phyloP scores from a whole-genome alignment of 1,284 basidiomycete species.

The Ceratobasidium theobromae region DNA sequence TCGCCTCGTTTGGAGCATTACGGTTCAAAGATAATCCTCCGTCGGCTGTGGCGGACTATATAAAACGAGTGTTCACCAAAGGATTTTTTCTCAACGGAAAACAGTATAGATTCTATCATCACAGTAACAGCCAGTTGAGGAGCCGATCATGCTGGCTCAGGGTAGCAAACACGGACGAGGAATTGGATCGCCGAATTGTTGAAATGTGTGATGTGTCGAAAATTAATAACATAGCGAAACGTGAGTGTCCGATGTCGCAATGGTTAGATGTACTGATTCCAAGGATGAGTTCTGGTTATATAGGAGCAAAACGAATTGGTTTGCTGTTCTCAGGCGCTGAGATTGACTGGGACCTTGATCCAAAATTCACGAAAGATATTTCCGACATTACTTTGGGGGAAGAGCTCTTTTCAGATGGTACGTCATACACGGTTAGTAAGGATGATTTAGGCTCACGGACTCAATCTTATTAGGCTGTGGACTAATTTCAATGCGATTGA shows the following conservation, averaged over 20 bases:
- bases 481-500: conserved; percentile 56
- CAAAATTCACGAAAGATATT: conserved; percentile 54
- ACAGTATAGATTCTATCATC: conserved; percentile 66
- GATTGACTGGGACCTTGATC: conserved; percentile 57
- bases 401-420: conserved; percentile 62
- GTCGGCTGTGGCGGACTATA: conserved; percentile 55
- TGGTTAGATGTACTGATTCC: not conserved
- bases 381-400: conserved; percentile 56
- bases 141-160: conserved; percentile 63
- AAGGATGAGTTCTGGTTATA: not conserved
- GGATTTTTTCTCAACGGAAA: conserved; percentile 59
- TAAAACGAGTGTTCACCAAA: conserved; percentile 54
- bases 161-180: conserved; percentile 53
- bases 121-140: conserved; percentile 65
- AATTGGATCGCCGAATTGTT: conserved; percentile 59
- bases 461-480: conserved; percentile 49
- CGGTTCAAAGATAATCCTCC: conserved; percentile 54
- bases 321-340: conserved; percentile 64
- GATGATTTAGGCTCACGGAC: not conserved
- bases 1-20: conserved; percentile 55
- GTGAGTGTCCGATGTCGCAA: conserved; percentile 43
- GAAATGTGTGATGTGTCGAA: conserved; percentile 56
- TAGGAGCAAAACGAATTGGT: conserved; percentile 66
- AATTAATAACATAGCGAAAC: conserved; percentile 64
- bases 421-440: not conserved